Percentiles rank a stretch among this genome's conserved stretches.
phyloP scores from a whole-genome alignment of 2,329 filamentous ascomycete genomes.

The Macroventuria anomochaeta region DNA sequence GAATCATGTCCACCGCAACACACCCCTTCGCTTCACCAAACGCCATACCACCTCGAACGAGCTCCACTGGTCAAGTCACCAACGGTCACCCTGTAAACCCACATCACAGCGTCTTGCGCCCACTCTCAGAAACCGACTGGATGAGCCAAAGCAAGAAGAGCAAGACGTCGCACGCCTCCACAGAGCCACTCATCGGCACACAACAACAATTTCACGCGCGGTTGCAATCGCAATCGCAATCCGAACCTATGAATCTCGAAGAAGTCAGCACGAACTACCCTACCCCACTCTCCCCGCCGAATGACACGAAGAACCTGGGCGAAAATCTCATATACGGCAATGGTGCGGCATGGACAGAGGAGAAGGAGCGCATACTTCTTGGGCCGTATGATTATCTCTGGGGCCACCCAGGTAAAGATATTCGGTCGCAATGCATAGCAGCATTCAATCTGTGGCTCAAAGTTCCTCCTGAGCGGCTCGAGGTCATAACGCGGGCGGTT shows the following conservation, averaged over 20 bases:
- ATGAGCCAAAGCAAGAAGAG: conserved; percentile 49
- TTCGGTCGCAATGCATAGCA: conserved; percentile 77
- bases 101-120: conserved; percentile 43
- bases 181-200: conserved; percentile 14
- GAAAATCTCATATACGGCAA: conserved; percentile 53
- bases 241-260: conserved; percentile 22
- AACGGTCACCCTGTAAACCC: conserved; percentile 37
- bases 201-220: conserved; percentile 3
- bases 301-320: conserved; percentile 38
- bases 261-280: conserved; percentile 35
- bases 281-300: conserved; percentile 39
- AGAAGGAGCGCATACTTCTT: conserved; percentile 78
- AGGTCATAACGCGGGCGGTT: conserved; percentile 78
- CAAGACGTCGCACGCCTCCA: conserved; percentile 40
- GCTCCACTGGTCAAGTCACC: conserved; percentile 43
- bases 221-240: background rate
- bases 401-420: conserved; percentile 82
- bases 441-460: conserved; percentile 83
- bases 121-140: conserved; percentile 50
- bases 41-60: conserved; percentile 50
- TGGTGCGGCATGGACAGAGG: conserved; percentile 65
- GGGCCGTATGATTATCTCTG: conserved; percentile 83
- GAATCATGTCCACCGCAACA: conserved; percentile 15
- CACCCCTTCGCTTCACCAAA: conserved; percentile 48
- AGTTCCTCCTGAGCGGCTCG: conserved; percentile 72